Conservation (phyloP, 129 eudicot species). For the Cynara cardunculus region DNA sequence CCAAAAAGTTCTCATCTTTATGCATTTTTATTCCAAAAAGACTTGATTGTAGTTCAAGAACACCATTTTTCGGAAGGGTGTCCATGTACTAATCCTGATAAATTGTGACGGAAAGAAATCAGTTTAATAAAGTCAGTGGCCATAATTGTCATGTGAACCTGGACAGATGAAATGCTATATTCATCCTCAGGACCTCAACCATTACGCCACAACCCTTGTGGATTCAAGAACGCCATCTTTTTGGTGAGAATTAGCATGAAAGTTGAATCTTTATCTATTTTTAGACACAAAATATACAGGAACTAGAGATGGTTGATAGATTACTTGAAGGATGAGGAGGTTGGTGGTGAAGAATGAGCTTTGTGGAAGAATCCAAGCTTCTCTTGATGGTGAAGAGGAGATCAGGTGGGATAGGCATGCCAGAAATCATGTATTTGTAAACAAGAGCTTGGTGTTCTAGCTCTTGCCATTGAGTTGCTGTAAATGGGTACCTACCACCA, state of each 20-base stretch:
- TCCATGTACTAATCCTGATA: too few species aligned
- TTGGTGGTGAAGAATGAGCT: constrained; percentile 62
- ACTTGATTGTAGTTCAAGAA: neutral
- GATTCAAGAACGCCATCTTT: neutral
- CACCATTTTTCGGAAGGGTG: too few species aligned
- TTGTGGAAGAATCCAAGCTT: constrained; percentile 69
- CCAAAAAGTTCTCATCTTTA: constrained; percentile 13
- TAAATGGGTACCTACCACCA: constrained; percentile 59
- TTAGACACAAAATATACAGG: neutral
- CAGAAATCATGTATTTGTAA: constrained; percentile 86
- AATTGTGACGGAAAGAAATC: too few species aligned
- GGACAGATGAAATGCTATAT: too few species aligned
- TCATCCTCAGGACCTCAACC: too few species aligned
- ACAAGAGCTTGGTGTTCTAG: constrained; percentile 91
- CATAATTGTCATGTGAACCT: too few species aligned
- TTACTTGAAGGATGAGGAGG: constrained; percentile 46
- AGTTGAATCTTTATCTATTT: neutral
- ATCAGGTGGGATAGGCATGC: constrained; percentile 84
- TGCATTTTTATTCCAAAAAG: neutral
- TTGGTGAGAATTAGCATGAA: neutral
- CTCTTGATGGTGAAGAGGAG: constrained; percentile 77
- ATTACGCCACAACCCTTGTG: too few species aligned
- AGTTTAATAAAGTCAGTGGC: too few species aligned
- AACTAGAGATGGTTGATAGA: neutral
- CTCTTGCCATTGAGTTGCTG: constrained; percentile 88